Evolutionary conservation across 495 filamentous ascomycete species (phyloP).

Genomic region (Xylaria palmicola): DNA sequence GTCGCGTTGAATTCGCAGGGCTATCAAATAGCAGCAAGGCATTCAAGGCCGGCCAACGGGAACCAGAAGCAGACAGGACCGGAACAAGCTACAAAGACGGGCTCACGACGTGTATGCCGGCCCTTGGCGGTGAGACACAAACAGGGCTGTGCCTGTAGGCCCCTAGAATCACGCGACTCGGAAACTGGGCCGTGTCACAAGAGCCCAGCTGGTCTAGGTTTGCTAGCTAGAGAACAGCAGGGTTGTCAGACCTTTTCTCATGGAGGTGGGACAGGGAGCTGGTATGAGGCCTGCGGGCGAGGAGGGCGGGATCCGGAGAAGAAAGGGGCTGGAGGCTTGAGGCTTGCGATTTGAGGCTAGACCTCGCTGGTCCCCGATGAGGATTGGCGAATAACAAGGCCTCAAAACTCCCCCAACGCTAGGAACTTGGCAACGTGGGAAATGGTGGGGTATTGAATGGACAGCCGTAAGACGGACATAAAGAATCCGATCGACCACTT

Average conservation of each 20-base stretch:
- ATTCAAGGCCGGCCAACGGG: background rate
- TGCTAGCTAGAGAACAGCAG: conserved; percentile 1
- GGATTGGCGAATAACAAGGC: conserved; percentile 13
- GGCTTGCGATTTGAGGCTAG: too few relatives aligned
- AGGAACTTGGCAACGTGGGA: conserved; percentile 11
- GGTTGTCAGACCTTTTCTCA: background rate
- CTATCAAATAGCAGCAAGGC: background rate
- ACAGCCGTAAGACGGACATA: conserved; percentile 12
- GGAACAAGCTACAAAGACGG: background rate
- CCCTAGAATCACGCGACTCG: conserved; percentile 13
- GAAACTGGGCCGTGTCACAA: conserved; percentile 5
- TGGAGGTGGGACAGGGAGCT: background rate
- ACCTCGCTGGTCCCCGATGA: conserved; percentile 1
- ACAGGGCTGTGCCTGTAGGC: conserved; percentile 1
- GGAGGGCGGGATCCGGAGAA: too few relatives aligned
- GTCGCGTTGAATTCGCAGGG: background rate
- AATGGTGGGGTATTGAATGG: conserved; percentile 11
- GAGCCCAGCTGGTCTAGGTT: background rate
- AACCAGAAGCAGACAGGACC: conserved; percentile 1
- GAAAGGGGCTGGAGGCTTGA: background rate
- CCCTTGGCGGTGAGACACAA: conserved; percentile 5
- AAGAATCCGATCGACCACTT: conserved; percentile 13
- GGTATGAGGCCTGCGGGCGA: conserved; percentile 4
- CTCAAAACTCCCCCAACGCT: conserved; percentile 6
- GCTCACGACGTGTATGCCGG: background rate